These are phyloP conservation scores for Breviolum minutum DNA, from an alignment of 73 alveolate genomes.

Conservation along the genomic window DNA sequence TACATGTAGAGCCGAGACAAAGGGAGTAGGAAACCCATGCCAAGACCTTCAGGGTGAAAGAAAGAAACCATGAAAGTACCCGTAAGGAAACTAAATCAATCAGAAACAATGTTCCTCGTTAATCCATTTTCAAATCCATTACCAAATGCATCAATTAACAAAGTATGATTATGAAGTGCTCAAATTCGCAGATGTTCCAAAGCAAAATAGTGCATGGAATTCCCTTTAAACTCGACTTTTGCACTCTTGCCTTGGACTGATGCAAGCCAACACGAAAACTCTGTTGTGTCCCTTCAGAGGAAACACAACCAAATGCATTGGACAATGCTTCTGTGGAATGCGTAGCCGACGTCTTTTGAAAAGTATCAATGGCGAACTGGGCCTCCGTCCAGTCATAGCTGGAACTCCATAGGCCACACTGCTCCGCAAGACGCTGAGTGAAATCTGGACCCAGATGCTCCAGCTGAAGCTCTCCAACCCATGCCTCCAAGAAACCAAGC, in stretches of 20 bases:
- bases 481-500: conserved; percentile 49
- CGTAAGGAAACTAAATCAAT: too few species aligned
- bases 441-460: conserved; percentile 80
- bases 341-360: background rate
- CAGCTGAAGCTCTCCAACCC: conserved; percentile 83
- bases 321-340: background rate
- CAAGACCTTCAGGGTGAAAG: conserved; percentile 36
- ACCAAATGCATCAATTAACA: background rate
- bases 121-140: too few species aligned
- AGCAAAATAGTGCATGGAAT: too few species aligned
- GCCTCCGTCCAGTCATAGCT: background rate
- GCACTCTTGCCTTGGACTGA: conserved; percentile 66
- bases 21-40: conserved; percentile 77
- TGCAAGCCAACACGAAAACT: conserved; percentile 71
- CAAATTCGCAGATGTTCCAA: too few species aligned
- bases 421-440: conserved; percentile 34
- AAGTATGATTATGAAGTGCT: background rate
- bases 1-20: background rate
- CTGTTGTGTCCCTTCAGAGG: background rate
- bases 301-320: too few species aligned
- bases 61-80: too few species aligned
- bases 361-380: background rate
- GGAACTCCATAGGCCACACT: conserved; percentile 30
- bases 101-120: too few species aligned
- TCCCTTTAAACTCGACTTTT: background rate